Base-by-base conservation (phyloP, 1,139 yeast species). In the Kluyveromyces sp. region DNA sequence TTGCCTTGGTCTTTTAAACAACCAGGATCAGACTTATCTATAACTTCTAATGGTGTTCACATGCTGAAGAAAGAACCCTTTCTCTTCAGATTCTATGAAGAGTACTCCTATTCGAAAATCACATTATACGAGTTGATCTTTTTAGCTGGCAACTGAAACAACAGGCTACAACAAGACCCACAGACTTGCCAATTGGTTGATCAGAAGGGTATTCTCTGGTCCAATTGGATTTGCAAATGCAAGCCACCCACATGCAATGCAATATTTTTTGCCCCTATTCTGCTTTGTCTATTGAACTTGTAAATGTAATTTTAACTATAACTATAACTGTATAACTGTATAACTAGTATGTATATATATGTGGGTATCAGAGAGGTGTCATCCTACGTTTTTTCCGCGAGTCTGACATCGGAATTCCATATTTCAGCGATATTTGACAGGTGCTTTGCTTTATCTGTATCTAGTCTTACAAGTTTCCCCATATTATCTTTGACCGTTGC, bases 401-500 rank as follows among this genome's bases (percentile, higher is more conserved):
- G 25, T 41, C 7, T 35, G 8, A 41, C 43, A n/a, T 41, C 48
- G 27, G 39, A 34, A 45, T 58, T 57, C 64, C 65, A 61, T 30
- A 55, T 28, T 6, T 48, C 45, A 1, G 60, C 53, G 7, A 61
- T 42, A 7, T 40, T 27, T 3, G 27, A 31, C 10, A 10, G 30
- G 8, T 52, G 42, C 4, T 4, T 2, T 2, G 7, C 5, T 7
- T n/a, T 27, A 10, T 42, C 42, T 10, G 53, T 46, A 10, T 48
- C 50, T 34, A 60, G 56, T 4, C 45, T 40, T 5, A 54, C 46
- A 2, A 59, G n/a, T 6, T 49, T 45, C 2, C 61, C 63, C n/a
- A 31, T 39, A n/a, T 38, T 47, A 4, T 37, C 32, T 25, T 45
- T 41, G 2, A 42, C 51, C 10, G 49, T 50, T 1, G 63, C 64